phyloP scores from a whole-genome alignment of 2,329 filamentous ascomycete species.

The Fusarium sp. region DNA sequence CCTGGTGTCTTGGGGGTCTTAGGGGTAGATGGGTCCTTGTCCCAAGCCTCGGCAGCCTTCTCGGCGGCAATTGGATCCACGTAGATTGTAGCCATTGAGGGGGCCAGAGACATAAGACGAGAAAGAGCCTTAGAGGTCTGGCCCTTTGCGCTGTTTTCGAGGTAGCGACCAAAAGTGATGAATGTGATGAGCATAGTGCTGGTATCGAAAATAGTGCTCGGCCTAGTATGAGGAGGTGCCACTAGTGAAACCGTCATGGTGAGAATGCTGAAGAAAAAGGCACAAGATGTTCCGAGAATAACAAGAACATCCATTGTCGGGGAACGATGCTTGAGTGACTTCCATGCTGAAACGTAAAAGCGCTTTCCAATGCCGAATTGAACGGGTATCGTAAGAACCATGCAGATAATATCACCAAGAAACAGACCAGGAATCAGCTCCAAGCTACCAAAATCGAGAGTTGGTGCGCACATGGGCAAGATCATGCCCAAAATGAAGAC shows the following conservation, averaged over 20 bases:
- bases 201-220: constrained; percentile 93
- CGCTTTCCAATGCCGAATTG: constrained; percentile 96
- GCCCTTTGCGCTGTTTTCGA: constrained; percentile 95
- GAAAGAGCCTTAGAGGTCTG: constrained; percentile 96
- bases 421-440: constrained; percentile 79
- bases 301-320: constrained; percentile 99
- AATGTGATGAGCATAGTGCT: constrained; percentile 99
- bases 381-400: constrained; percentile 87
- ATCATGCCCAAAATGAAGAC: constrained; percentile 95
- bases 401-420: constrained; percentile 86
- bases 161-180: constrained; percentile 87
- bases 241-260: constrained; percentile 86
- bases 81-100: constrained; percentile 97
- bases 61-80: constrained; percentile 92
- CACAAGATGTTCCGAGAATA: constrained; percentile 90
- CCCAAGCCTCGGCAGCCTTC: constrained; percentile 86
- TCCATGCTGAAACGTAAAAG: constrained; percentile 94
- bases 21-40: constrained; percentile 39
- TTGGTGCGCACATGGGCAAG: constrained; percentile 84
- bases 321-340: constrained; percentile 87
- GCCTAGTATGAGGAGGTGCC: constrained; percentile 79
- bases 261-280: constrained; percentile 94
- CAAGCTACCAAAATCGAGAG: constrained; percentile 80
- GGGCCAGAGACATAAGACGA: constrained; percentile 92
- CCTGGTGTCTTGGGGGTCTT: constrained; percentile 48